Evolutionary conservation across 2,329 filamentous ascomycete genomes (phyloP).

Genomic region (Fusarium haematococcum): DNA sequence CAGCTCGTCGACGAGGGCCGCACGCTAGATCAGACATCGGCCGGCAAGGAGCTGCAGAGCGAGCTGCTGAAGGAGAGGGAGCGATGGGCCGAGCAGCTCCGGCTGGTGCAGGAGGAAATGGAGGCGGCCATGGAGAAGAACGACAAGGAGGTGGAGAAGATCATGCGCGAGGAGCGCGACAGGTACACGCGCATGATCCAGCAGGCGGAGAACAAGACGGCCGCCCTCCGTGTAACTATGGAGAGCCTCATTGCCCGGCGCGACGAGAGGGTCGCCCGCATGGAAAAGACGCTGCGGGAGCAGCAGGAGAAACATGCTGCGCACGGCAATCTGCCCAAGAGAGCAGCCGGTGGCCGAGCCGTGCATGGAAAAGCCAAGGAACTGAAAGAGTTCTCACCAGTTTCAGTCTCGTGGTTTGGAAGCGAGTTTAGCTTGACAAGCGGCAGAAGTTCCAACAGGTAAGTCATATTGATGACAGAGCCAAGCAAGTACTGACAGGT

Average conservation of each 20-base stretch:
- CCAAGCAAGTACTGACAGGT: neutral
- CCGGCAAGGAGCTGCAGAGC: neutral
- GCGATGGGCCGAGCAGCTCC: neutral
- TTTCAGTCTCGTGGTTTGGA: neutral
- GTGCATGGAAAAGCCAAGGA: neutral
- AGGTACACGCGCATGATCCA: neutral
- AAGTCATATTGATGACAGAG: neutral
- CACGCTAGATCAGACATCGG: neutral
- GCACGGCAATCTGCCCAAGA: neutral
- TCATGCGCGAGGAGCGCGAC: neutral
- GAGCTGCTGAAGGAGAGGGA: neutral
- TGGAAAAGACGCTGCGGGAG: neutral
- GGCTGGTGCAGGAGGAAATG: neutral
- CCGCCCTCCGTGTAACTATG: neutral
- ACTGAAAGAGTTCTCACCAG: neutral
- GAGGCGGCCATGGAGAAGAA: neutral
- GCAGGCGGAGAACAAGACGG: neutral
- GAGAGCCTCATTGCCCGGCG: neutral
- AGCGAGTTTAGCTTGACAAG: neutral
- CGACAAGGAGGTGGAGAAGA: neutral
- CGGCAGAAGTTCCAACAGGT: neutral
- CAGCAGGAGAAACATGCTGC: neutral
- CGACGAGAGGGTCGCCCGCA: neutral
- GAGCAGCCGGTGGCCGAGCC: neutral
- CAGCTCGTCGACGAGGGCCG: neutral